Evolutionary conservation across 1,284 basidiomycete species (phyloP).

Genomic region (Melampsora americana): DNA sequence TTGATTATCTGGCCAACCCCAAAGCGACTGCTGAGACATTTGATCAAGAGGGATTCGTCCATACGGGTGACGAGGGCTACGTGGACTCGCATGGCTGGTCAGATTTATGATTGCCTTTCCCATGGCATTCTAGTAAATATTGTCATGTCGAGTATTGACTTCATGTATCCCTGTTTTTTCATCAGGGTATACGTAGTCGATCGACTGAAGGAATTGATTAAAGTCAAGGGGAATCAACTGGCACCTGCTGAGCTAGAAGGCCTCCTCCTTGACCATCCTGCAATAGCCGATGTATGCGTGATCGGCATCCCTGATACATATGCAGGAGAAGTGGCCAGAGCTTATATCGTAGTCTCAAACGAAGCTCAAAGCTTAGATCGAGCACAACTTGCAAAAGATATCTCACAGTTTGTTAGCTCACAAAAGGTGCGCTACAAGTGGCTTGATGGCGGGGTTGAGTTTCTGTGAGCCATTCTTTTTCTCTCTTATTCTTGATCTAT

Average conservation of each 20-base stretch:
- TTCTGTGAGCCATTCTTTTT: slow-evolving; percentile 59
- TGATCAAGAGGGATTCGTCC: slow-evolving; percentile 9
- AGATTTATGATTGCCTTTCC: neutral
- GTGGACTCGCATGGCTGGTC: slow-evolving; percentile 14
- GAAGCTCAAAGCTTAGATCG: neutral
- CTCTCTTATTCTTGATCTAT: neutral
- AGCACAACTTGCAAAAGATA: slow-evolving; percentile 45
- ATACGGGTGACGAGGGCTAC: slow-evolving; percentile 20
- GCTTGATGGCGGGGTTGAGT: slow-evolving; percentile 66
- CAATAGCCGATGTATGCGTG: slow-evolving; percentile 65
- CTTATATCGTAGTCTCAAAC: neutral
- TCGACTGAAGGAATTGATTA: slow-evolving; percentile 17
- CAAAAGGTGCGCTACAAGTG: slow-evolving; percentile 69
- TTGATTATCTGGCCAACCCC: neutral
- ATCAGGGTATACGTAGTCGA: slow-evolving; percentile 22
- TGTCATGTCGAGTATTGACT: too few relatives aligned
- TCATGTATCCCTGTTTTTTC: too few relatives aligned
- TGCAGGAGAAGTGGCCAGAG: slow-evolving; percentile 67
- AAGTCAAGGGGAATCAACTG: slow-evolving; percentile 18
- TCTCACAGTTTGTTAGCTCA: slow-evolving; percentile 65
- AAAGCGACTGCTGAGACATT: slow-evolving; percentile 10
- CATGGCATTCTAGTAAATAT: neutral
- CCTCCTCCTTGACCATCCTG: slow-evolving; percentile 3
- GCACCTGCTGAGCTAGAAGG: slow-evolving; percentile 25
- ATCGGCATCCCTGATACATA: slow-evolving; percentile 73